phyloP scores from a whole-genome alignment of 495 filamentous ascomycete genomes.

The Talaromyces wortmannii region DNA sequence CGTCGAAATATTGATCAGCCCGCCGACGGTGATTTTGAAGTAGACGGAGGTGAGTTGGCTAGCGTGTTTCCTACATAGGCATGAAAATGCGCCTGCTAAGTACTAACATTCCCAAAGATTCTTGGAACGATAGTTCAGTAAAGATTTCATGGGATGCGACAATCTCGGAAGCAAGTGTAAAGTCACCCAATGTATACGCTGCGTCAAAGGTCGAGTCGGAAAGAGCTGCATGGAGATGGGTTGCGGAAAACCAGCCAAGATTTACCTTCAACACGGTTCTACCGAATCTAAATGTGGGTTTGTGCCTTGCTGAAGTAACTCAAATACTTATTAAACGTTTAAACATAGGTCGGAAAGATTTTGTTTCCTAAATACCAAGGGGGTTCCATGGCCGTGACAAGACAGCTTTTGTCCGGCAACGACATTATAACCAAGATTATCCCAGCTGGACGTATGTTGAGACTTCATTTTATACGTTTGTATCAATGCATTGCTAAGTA shows the following conservation, averaged over 20 bases:
- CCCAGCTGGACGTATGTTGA: background rate
- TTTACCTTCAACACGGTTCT: constrained; percentile 45
- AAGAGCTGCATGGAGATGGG: constrained; percentile 43
- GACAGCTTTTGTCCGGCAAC: too few relatives aligned
- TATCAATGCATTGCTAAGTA: background rate
- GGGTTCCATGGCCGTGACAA: too few relatives aligned
- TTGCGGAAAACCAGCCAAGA: constrained; percentile 35
- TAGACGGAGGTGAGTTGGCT: background rate
- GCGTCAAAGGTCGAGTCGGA: constrained; percentile 47
- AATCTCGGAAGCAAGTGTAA: constrained; percentile 4
- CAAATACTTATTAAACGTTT: background rate
- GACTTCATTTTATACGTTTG: constrained; percentile 16
- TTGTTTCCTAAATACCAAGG: constrained; percentile 5
- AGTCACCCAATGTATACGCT: constrained; percentile 29
- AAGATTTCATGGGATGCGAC: constrained; percentile 11
- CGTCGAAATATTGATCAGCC: too few relatives aligned
- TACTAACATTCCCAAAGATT: background rate
- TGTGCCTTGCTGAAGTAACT: background rate
- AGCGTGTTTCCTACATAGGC: background rate
- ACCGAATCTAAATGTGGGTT: constrained; percentile 27
- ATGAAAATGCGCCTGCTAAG: background rate
- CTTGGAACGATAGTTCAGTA: constrained; percentile 41
- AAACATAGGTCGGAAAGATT: constrained; percentile 13
- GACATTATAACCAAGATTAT: too few relatives aligned
- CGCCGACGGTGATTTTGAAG: background rate